phyloP scores from a whole-genome alignment of 2,329 filamentous ascomycete genomes.

The Pseudopithomyces maydicus region DNA sequence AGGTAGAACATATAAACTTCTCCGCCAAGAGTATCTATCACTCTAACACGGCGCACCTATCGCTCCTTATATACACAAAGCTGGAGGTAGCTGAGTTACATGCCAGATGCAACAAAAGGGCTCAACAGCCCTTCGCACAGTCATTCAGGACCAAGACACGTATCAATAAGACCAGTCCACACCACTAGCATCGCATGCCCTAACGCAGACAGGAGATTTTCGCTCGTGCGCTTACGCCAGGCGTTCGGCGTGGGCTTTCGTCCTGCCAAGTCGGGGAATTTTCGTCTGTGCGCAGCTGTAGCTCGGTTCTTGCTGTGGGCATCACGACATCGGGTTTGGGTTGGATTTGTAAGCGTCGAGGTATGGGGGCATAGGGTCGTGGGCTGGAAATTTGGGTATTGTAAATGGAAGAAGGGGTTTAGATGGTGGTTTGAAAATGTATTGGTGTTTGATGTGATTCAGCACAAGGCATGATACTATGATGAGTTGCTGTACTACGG shows the following conservation, averaged over 20 bases:
- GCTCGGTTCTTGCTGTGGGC: background rate
- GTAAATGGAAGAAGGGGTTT: too few species aligned
- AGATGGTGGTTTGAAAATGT: too few species aligned
- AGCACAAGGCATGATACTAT: too few species aligned
- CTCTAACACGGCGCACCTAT: background rate
- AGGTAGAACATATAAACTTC: background rate
- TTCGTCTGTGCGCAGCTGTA: conserved; percentile 5
- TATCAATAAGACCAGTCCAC: background rate
- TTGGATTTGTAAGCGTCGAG: conserved; percentile 4
- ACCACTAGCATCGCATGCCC: too few species aligned
- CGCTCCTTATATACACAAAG: background rate
- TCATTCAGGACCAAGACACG: background rate
- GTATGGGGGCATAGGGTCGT: too few species aligned
- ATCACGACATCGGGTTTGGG: background rate
- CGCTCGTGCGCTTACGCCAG: background rate
- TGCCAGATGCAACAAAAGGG: background rate
- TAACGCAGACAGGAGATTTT: conserved; percentile 4
- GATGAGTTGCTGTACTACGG: too few species aligned
- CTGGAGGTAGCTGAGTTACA: too few species aligned
- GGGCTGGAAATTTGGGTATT: too few species aligned
- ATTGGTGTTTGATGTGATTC: too few species aligned
- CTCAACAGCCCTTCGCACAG: background rate
- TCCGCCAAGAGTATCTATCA: background rate
- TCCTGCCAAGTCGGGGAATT: conserved; percentile 11
- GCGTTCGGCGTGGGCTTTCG: background rate